Percentiles rank a stretch among this genome's conserved stretches.
These are phyloP conservation scores for Plasmodium falciparum DNA, from an alignment of 169 alveolate genomes.

Conservation along the genomic window DNA sequence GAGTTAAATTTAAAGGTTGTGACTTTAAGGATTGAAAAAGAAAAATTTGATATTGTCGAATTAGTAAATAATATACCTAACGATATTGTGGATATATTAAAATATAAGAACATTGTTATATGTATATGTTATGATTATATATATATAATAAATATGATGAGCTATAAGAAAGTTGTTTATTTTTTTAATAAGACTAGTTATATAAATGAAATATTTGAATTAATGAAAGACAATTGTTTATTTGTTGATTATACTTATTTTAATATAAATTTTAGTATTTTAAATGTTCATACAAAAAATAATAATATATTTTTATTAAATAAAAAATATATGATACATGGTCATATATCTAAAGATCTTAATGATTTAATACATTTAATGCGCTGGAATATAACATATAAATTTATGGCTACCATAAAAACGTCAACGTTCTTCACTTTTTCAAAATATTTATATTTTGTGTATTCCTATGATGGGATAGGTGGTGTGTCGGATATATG, in stretches of 20 bases:
- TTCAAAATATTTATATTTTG: background rate
- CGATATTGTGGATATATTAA: constrained; percentile 12
- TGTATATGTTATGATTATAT: constrained; percentile 55
- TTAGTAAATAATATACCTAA: constrained; percentile 20
- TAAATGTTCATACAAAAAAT: background rate
- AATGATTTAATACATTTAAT: constrained; percentile 22
- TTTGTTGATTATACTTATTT: constrained; percentile 33
- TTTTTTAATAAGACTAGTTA: constrained; percentile 36
- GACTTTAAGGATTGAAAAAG: constrained; percentile 14
- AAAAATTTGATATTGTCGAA: constrained; percentile 26
- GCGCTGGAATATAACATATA: constrained; percentile 11
- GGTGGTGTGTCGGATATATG: constrained; percentile 19
- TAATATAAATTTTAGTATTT: constrained; percentile 6
- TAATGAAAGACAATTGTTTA: constrained; percentile 7
- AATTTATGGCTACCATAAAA: constrained; percentile 8
- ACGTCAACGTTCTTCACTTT: background rate
- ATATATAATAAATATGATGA: constrained; percentile 15
- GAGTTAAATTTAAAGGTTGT: constrained; percentile 21
- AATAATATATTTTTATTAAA: constrained; percentile 25
- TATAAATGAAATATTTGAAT: constrained; percentile 13
- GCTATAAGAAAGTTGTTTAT: constrained; percentile 30
- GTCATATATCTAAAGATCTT: constrained; percentile 18
- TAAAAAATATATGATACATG: constrained; percentile 22
- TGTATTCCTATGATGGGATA: constrained; percentile 45
- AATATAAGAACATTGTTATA: constrained; percentile 10